Percentiles rank a stretch among this genome's conserved stretches.
Conservation (phyloP, 2,329 filamentous ascomycete genomes). For the Fusarium sarcochroum region DNA sequence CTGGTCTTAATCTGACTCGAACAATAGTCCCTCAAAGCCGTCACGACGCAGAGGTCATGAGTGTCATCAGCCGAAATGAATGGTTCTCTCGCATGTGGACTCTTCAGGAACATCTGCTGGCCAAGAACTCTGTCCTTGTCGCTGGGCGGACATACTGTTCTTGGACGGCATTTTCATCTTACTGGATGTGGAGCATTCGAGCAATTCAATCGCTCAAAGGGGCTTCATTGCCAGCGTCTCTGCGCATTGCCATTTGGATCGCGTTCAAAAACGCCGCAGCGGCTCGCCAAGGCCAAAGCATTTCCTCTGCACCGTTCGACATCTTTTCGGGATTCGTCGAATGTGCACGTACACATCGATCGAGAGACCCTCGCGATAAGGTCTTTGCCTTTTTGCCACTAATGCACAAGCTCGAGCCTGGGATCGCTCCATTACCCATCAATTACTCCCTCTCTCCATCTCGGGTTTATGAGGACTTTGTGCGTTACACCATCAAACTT, state of each 20-base stretch:
- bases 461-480: constrained; percentile 31
- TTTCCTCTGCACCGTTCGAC: constrained; percentile 21
- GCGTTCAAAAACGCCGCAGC: constrained; percentile 31
- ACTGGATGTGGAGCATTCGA: constrained; percentile 36
- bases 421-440: constrained; percentile 14
- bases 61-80: constrained; percentile 27
- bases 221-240: constrained; percentile 15
- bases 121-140: constrained; percentile 21
- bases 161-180: constrained; percentile 33
- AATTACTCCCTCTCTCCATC: constrained; percentile 29
- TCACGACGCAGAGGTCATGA: constrained; percentile 28
- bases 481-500: constrained; percentile 19
- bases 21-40: constrained; percentile 8
- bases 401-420: constrained; percentile 28
- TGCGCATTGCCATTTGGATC: constrained; percentile 30
- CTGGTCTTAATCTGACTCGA: background rate
- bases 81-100: constrained; percentile 44
- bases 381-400: constrained; percentile 33
- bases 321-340: constrained; percentile 33
- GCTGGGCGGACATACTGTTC: constrained; percentile 23
- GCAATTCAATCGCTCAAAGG: constrained; percentile 22
- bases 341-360: constrained; percentile 29
- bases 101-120: constrained; percentile 35
- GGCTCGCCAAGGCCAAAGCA: constrained; percentile 7
- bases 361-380: constrained; percentile 33